Conservation (phyloP, 2,329 filamentous ascomycete species). For the Clarireedia monteithiana region DNA sequence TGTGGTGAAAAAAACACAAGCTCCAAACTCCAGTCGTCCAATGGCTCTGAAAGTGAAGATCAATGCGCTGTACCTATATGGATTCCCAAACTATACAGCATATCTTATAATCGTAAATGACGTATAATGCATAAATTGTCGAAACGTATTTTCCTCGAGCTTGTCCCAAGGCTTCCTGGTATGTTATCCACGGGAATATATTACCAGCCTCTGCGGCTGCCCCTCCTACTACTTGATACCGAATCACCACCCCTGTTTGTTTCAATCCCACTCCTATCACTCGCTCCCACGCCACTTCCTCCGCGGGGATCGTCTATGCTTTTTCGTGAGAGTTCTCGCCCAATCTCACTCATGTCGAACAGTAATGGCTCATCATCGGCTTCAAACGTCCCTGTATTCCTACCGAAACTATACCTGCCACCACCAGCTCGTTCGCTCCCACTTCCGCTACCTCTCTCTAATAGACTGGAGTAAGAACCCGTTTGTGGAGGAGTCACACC, state of each 20-base stretch:
- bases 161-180: constrained; percentile 3
- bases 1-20: neutral
- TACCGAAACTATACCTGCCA: constrained; percentile 37
- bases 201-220: constrained; percentile 25
- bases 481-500: constrained; percentile 27
- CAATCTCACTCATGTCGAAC: constrained; percentile 67
- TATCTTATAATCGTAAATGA: constrained; percentile 20
- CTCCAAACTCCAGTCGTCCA: constrained; percentile 11
- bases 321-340: constrained; percentile 45
- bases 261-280: constrained; percentile 1
- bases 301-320: constrained; percentile 45
- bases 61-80: constrained; percentile 12
- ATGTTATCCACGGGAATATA: constrained; percentile 7
- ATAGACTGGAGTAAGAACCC: constrained; percentile 29
- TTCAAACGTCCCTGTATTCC: constrained; percentile 38
- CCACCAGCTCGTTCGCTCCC: constrained; percentile 31
- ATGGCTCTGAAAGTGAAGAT: constrained; percentile 7
- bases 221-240: constrained; percentile 24
- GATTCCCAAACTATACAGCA: constrained; percentile 10
- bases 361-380: constrained; percentile 61
- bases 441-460: constrained; percentile 26
- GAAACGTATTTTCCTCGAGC: constrained; percentile 15
- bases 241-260: constrained; percentile 25
- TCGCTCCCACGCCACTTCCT: constrained; percentile 13
- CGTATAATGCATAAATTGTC: constrained; percentile 21